Evolutionary conservation across 148 eudicot species (phyloP).

Genomic region (Mesembryanthemum crystallinum): DNA sequence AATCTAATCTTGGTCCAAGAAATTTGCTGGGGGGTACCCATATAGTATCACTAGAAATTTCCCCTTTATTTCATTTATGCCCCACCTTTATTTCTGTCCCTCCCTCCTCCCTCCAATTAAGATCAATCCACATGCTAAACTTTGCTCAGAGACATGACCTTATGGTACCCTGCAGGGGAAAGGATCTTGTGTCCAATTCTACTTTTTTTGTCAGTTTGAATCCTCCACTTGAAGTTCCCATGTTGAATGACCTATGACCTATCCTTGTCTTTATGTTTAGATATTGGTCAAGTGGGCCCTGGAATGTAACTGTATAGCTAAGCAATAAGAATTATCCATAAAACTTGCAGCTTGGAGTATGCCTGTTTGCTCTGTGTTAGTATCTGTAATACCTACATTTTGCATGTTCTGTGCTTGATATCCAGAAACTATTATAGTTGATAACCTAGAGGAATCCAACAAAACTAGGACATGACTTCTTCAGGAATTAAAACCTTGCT

Average conservation of each 20-base stretch:
- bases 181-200: slow-evolving; percentile 22
- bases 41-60: slow-evolving; percentile 13
- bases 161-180: slow-evolving; percentile 29
- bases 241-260: slow-evolving; percentile 37
- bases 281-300: slow-evolving; percentile 26
- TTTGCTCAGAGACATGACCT: slow-evolving; percentile 33
- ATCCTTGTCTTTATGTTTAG: slow-evolving; percentile 33
- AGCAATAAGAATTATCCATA: slow-evolving; percentile 17
- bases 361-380: slow-evolving; percentile 14
- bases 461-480: neutral
- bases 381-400: neutral
- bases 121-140: slow-evolving; percentile 31
- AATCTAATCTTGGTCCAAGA: slow-evolving; percentile 37
- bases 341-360: slow-evolving; percentile 23
- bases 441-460: neutral
- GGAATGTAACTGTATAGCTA: slow-evolving; percentile 14
- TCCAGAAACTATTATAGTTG: neutral
- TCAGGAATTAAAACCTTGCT: neutral
- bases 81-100: slow-evolving; percentile 8
- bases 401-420: neutral
- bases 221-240: slow-evolving; percentile 33
- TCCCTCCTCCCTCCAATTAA: slow-evolving; percentile 22
- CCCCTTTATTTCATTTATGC: neutral
- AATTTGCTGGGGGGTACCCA: slow-evolving; percentile 6
- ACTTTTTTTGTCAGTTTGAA: slow-evolving; percentile 33